Evolutionary conservation across 768 basidiomycete species (phyloP).

Genomic region (Mycena kentingensis): DNA sequence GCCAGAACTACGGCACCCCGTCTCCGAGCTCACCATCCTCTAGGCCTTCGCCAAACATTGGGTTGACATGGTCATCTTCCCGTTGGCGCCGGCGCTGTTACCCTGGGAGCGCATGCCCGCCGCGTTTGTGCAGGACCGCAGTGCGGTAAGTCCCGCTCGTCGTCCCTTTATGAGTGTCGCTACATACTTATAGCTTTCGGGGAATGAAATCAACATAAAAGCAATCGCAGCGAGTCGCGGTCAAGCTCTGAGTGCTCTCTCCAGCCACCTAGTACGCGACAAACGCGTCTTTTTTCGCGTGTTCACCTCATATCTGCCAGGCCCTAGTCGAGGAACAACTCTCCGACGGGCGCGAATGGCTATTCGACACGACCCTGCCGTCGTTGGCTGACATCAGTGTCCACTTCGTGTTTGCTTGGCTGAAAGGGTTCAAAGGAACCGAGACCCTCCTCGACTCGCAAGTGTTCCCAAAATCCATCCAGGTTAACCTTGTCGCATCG

Average conservation of each 20-base stretch:
- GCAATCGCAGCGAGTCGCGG: constrained; percentile 36
- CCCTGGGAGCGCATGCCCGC: constrained; percentile 51
- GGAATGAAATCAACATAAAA: constrained; percentile 44
- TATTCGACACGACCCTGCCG: constrained; percentile 55
- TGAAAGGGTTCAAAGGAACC: constrained; percentile 36
- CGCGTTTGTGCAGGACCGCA: constrained; percentile 52
- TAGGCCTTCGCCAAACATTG: constrained; percentile 47
- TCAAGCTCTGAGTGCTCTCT: constrained; percentile 39
- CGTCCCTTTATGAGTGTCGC: constrained; percentile 28
- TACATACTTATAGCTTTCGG: no score
- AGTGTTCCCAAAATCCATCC: constrained; percentile 42
- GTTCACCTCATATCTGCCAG: constrained; percentile 21
- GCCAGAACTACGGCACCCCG: background rate
- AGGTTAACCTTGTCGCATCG: constrained; percentile 31
- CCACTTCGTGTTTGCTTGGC: constrained; percentile 52
- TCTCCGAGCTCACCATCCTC: background rate
- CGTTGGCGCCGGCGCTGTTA: constrained; percentile 39
- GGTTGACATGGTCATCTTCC: constrained; percentile 46
- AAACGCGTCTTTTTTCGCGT: background rate
- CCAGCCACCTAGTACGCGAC: constrained; percentile 52
- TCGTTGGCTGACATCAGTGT: constrained; percentile 55
- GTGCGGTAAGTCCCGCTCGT: constrained; percentile 36
- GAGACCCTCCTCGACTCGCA: constrained; percentile 39
- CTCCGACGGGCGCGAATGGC: constrained; percentile 55
- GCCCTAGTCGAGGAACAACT: constrained; percentile 35